A percentile compares a stretch with the other conserved stretches of the same genome.
Evolutionary conservation across 2,329 filamentous ascomycete species (phyloP).

Genomic region (Aspergillus pseudotamarii): DNA sequence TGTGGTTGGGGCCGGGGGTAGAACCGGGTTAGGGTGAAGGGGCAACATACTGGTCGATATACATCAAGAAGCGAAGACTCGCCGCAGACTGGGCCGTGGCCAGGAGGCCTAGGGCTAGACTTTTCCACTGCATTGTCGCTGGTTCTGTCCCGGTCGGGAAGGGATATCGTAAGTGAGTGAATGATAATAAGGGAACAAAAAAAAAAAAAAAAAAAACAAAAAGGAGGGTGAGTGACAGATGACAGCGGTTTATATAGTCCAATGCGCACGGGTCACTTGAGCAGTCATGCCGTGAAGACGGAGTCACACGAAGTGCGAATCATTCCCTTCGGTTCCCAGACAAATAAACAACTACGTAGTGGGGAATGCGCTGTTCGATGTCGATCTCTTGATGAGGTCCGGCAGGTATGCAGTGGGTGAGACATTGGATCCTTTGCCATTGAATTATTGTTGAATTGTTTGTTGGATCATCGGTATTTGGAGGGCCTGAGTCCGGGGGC

Average conservation of each 20-base stretch:
- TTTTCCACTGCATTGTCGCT: not conserved
- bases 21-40: not conserved
- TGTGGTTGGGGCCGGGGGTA: too few relatives aligned
- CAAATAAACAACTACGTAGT: not conserved
- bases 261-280: not conserved
- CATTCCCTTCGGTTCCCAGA: not conserved
- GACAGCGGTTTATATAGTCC: not conserved
- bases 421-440: not conserved
- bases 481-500: not conserved
- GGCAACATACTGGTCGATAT: constrained; percentile 50
- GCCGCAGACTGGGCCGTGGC: constrained; percentile 33
- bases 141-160: not conserved
- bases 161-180: too few relatives aligned
- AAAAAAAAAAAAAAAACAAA: too few relatives aligned
- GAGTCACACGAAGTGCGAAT: not conserved
- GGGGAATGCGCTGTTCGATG: not conserved
- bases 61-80: constrained; percentile 45
- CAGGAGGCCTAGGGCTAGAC: constrained; percentile 8
- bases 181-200: not conserved
- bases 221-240: not conserved
- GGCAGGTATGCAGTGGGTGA: not conserved
- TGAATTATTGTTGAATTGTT: not conserved
- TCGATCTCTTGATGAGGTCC: not conserved
- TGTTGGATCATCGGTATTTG: not conserved
- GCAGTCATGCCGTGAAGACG: not conserved